Conservation (phyloP, 106 monocot species). For the Dendrobium nobile region DNA sequence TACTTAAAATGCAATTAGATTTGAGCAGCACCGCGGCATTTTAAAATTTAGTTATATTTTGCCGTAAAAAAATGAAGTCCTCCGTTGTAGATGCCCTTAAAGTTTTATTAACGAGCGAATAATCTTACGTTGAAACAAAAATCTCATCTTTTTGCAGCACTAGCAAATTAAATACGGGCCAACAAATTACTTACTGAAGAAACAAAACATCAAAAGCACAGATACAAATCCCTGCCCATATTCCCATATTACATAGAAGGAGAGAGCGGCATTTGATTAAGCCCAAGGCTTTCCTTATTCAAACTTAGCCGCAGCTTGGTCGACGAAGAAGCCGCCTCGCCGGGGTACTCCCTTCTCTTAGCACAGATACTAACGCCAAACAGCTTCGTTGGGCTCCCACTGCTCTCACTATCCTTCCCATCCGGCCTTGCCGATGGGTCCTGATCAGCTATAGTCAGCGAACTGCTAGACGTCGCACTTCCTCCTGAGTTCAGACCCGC, state of each 20-base stretch:
- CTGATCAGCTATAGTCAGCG: constrained; percentile 78
- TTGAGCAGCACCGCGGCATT: too few species aligned
- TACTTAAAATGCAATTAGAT: too few species aligned
- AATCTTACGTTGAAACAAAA: too few species aligned
- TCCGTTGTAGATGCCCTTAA: too few species aligned
- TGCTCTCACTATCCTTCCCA: constrained; percentile 19
- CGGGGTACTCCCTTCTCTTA: constrained; percentile 3
- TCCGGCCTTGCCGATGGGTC: constrained; percentile 23
- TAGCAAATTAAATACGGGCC: background rate
- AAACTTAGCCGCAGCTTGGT: constrained; percentile 29
- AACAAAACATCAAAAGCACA: background rate
- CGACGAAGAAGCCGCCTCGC: constrained; percentile 18
- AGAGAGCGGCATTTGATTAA: background rate
- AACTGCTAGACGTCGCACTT: constrained; percentile 89
- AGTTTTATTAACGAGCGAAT: too few species aligned
- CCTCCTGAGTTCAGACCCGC: constrained; percentile 16
- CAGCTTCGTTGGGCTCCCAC: constrained; percentile 30
- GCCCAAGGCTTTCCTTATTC: background rate
- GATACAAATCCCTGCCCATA: background rate
- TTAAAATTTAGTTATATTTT: too few species aligned
- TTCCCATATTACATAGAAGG: background rate
- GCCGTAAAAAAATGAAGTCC: too few species aligned
- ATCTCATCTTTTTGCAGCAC: background rate
- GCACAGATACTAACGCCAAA: constrained; percentile 3
- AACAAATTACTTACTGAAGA: background rate